Evolutionary conservation across 2,329 filamentous ascomycete species (phyloP).

Genomic region (Alternaria alternata): DNA sequence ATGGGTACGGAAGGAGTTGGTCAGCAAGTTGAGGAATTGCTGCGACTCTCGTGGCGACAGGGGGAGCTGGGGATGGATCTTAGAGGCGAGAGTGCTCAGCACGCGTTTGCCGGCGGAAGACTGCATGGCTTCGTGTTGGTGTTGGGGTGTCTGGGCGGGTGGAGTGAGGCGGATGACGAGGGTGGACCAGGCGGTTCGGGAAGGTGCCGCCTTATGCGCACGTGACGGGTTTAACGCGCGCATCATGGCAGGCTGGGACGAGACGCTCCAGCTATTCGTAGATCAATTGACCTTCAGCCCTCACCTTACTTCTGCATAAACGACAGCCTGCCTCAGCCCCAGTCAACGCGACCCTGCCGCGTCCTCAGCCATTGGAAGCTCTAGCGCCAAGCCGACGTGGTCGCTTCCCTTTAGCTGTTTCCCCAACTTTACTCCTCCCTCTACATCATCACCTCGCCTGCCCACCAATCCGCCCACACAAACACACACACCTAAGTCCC

Average conservation of each 20-base stretch:
- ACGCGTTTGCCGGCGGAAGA: constrained; percentile 53
- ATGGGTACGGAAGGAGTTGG: constrained; percentile 69
- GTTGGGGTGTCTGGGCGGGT: not conserved
- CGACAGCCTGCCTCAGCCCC: constrained; percentile 19
- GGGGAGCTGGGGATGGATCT: constrained; percentile 62
- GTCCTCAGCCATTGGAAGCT: constrained; percentile 28
- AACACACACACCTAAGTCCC: constrained; percentile 29
- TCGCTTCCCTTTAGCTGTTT: constrained; percentile 43
- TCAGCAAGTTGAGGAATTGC: constrained; percentile 67
- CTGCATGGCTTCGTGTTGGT: constrained; percentile 56
- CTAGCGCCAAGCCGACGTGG: constrained; percentile 39
- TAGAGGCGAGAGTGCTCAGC: constrained; percentile 57
- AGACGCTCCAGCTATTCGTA: constrained; percentile 12
- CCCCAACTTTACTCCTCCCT: constrained; percentile 39
- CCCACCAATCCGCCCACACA: constrained; percentile 35
- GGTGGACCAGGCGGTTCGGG: constrained; percentile 15
- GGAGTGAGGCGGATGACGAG: constrained; percentile 18
- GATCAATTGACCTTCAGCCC: constrained; percentile 16
- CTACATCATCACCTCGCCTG: constrained; percentile 45
- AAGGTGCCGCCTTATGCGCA: constrained; percentile 13
- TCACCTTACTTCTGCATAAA: constrained; percentile 21
- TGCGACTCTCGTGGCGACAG: constrained; percentile 66
- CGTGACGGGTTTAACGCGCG: constrained; percentile 21
- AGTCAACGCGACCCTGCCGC: constrained; percentile 31
- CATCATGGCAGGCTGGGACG: constrained; percentile 17